Base-by-base conservation (phyloP, 73 alveolate genomes). In the Tetrahymena elliotti region DNA sequence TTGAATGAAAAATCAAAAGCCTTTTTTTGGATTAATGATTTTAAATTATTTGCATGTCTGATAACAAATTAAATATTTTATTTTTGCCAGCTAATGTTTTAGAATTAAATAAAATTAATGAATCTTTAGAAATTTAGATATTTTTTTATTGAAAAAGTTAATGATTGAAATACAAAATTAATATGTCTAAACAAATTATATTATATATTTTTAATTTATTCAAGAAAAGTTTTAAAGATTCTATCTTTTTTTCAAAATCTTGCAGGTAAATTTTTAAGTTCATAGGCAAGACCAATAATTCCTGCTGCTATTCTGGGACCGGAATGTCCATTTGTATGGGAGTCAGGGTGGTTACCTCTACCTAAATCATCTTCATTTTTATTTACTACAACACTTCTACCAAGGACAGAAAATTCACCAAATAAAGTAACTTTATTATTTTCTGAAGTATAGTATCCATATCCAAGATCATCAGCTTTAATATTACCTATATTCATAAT, bases 271-370 rank as follows among this genome's bases (percentile, higher is more conserved):
- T 94, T 94, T 92, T 94, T 94, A 92, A 94, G 83, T 94, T 52
- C 92, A 47, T 68, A 53, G 40, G 96, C 93, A 9, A 84, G 93
- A 31, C 96, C 96, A 84, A 94, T 94, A 40, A 94, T 93, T 24
- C 96, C 96, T 40, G 95, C 93, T 31, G 96, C 96, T 16, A 94
- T 35, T 84, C 95, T 84, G 39, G 95, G 98, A 35, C 99, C 99
- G 83, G 99, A 98, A 83, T 98, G 95, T 24, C 99, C 98, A 27
- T 98, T 98, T 53, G 98, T 97, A 52, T 94, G 94, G 18, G 99
- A 98, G 84, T 97, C 98, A 24, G 98, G 98, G 93, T 95, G 93
- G 53, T 97, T 98, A 1, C 99, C 99, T 93, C 94, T 93, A 8
- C 99, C 99, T 53, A 96, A 47, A 94, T 97, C 99, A 94, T 97